Conservation (phyloP, 805 yeast genomes). For the Starmerella ratchasimensis region DNA sequence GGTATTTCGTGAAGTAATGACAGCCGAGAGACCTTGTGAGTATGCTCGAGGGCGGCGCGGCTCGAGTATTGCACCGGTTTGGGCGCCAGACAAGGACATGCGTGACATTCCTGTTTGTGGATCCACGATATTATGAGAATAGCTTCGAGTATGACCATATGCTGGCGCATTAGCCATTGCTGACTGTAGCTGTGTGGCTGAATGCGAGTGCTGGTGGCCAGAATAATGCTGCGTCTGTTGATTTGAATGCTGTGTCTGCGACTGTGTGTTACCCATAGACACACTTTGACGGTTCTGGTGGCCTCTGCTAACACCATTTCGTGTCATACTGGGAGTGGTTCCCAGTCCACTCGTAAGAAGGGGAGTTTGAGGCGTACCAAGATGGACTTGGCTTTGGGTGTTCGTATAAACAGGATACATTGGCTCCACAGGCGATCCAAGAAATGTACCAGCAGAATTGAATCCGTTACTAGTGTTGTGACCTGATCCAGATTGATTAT, state of each 20-base stretch:
- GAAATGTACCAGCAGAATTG: background rate
- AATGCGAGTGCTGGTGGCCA: background rate
- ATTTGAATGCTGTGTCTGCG: background rate
- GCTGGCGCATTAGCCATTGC: background rate
- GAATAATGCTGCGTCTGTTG: background rate
- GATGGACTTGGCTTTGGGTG: background rate
- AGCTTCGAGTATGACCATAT: constrained; percentile 10
- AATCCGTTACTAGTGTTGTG: background rate
- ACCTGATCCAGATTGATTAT: background rate
- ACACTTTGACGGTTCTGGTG: no score
- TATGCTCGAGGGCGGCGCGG: constrained; percentile 11
- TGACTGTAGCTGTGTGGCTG: background rate
- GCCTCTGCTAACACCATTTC: no score
- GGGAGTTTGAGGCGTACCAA: background rate
- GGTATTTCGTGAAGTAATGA: no score
- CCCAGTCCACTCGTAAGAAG: background rate
- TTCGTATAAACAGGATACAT: background rate
- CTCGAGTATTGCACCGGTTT: background rate
- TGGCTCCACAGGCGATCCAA: constrained; percentile 1
- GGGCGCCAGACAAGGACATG: constrained; percentile 1
- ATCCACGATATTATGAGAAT: constrained; percentile 11
- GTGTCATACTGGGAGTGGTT: background rate
- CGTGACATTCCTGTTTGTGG: constrained; percentile 5
- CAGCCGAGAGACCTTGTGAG: constrained; percentile 7
- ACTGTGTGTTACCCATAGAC: background rate